phyloP scores from a whole-genome alignment of 768 basidiomycete species.

The Collybia mongolica region DNA sequence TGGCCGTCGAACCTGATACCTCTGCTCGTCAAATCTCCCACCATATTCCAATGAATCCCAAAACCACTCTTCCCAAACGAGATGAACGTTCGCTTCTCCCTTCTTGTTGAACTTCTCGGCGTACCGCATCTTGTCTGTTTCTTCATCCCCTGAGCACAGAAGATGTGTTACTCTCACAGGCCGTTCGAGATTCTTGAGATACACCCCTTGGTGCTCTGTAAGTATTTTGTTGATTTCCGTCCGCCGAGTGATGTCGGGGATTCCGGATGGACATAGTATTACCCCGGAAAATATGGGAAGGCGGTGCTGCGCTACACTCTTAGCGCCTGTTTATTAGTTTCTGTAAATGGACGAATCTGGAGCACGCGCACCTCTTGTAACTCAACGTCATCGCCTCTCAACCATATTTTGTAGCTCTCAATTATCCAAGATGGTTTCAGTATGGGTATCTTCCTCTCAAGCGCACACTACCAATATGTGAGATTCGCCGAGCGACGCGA shows the following conservation, averaged over 20 bases:
- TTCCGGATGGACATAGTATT: slow-evolving; percentile 72
- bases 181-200: slow-evolving; percentile 73
- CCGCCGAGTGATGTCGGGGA: slow-evolving; percentile 59
- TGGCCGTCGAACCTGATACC: slow-evolving; percentile 58
- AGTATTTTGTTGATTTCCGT: slow-evolving; percentile 64
- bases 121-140: slow-evolving; percentile 77
- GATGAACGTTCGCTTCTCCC: slow-evolving; percentile 69
- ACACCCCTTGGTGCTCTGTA: slow-evolving; percentile 59
- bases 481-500: slow-evolving; percentile 1
- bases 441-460: slow-evolving; percentile 80
- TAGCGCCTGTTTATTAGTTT: not conserved
- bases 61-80: slow-evolving; percentile 97
- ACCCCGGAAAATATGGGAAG: slow-evolving; percentile 75
- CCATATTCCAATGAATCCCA: slow-evolving; percentile 87
- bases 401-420: slow-evolving; percentile 71
- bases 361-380: slow-evolving; percentile 49
- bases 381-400: slow-evolving; percentile 78
- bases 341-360: not conserved
- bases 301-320: slow-evolving; percentile 62
- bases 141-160: slow-evolving; percentile 65
- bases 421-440: slow-evolving; percentile 76
- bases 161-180: slow-evolving; percentile 85
- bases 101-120: slow-evolving; percentile 71
- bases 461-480: slow-evolving; percentile 59
- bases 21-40: slow-evolving; percentile 64